These are phyloP conservation scores for Barbarea vulgaris DNA, from an alignment of 345 rosid species.

Conservation along the genomic window DNA sequence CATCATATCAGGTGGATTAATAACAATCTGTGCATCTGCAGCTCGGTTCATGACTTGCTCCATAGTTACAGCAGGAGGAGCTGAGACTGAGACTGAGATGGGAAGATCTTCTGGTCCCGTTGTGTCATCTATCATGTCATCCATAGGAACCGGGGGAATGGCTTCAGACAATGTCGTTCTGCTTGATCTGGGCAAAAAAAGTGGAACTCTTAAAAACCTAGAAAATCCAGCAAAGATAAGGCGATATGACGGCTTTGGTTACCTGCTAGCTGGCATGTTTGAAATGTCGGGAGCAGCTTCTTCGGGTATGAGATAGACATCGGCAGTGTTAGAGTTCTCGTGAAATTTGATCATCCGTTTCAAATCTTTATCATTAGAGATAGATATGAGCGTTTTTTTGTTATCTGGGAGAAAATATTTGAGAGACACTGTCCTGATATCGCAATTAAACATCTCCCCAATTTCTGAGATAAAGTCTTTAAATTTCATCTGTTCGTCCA, in stretches of 20 bases:
- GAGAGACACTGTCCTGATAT: conserved; percentile 59
- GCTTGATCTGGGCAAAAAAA: conserved; percentile 60
- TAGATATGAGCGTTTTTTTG: conserved; percentile 77
- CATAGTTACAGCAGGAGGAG: conserved; percentile 48
- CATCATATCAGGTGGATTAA: conserved; percentile 53
- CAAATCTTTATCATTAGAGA: conserved; percentile 49
- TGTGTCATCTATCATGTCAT: conserved; percentile 54
- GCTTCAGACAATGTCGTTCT: conserved; percentile 87
- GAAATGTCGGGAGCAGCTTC: conserved; percentile 65
- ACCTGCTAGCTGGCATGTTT: conserved; percentile 90
- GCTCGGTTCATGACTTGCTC: conserved; percentile 51
- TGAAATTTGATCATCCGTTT: conserved; percentile 57
- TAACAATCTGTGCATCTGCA: conserved; percentile 46
- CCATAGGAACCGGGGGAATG: conserved; percentile 49
- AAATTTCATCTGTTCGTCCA: conserved; percentile 39
- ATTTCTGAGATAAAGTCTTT: conserved; percentile 37
- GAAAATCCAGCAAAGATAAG: neutral
- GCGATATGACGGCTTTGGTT: conserved; percentile 12
- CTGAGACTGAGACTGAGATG: conserved; percentile 34
- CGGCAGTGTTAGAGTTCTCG: conserved; percentile 53
- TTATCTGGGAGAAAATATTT: conserved; percentile 91
- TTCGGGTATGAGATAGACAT: conserved; percentile 66
- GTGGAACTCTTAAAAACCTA: neutral
- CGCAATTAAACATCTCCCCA: conserved; percentile 42
- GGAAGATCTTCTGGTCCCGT: conserved; percentile 44